Evolutionary conservation across 352 stramenopile genomes (phyloP).

Genomic region (Phytophthora pini): DNA sequence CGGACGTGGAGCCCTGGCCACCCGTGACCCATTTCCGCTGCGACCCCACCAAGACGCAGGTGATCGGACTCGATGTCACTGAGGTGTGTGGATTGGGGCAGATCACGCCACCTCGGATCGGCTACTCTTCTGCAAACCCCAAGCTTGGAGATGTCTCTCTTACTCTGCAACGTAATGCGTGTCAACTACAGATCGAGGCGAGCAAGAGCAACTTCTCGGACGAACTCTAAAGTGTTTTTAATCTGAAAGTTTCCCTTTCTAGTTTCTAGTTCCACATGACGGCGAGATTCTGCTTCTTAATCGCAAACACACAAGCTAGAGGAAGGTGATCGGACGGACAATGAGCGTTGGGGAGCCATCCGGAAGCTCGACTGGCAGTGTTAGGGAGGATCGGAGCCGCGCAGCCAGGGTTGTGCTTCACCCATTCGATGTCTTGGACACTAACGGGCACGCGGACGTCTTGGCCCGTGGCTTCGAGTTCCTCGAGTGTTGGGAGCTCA

Average conservation of each 20-base stretch:
- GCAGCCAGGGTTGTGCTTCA: conserved; percentile 34
- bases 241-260: conserved; percentile 3
- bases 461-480: conserved; percentile 48
- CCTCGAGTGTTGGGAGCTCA: conserved; percentile 51
- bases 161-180: conserved; percentile 29
- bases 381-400: conserved; percentile 50
- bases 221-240: conserved; percentile 36
- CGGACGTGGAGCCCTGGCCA: conserved; percentile 60
- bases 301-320: conserved; percentile 69
- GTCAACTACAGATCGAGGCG: conserved; percentile 15
- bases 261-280: conserved; percentile 56
- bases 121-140: conserved; percentile 45
- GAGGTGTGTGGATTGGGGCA: conserved; percentile 41
- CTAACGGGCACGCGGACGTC: conserved; percentile 35
- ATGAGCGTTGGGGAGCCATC: conserved; percentile 70
- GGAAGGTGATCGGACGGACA: conserved; percentile 86
- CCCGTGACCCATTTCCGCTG: conserved; percentile 68
- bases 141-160: conserved; percentile 24
- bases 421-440: conserved; percentile 45
- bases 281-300: conserved; percentile 50
- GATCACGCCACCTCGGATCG: conserved; percentile 41
- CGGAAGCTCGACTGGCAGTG: conserved; percentile 22
- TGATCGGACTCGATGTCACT: conserved; percentile 29
- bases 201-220: conserved; percentile 27
- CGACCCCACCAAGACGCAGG: conserved; percentile 53